Conservation (phyloP, 1,284 basidiomycete genomes). For the Pisolithus thermaeus region DNA sequence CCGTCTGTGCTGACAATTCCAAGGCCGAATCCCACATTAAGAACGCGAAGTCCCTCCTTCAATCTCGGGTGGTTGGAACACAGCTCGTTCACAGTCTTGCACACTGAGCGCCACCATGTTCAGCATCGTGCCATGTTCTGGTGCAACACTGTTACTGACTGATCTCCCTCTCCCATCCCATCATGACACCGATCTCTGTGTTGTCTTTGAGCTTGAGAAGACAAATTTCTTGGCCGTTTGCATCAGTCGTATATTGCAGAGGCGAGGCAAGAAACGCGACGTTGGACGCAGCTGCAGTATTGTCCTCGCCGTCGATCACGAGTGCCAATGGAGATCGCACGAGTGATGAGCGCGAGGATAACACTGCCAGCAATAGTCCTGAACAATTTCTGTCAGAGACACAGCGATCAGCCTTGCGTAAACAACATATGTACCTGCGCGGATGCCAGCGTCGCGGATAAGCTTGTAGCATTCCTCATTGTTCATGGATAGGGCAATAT, state of each 20-base stretch:
- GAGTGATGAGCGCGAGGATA: constrained; percentile 40
- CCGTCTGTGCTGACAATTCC: constrained; percentile 66
- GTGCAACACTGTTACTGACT: constrained; percentile 40
- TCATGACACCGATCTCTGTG: constrained; percentile 86
- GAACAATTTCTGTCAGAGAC: constrained; percentile 9
- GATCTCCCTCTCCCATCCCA: constrained; percentile 88
- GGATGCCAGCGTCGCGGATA: constrained; percentile 83
- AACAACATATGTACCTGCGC: constrained; percentile 53
- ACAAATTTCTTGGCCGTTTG: constrained; percentile 78
- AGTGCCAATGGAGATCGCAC: constrained; percentile 39
- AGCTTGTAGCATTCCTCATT: constrained; percentile 65
- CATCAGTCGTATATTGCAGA: constrained; percentile 68
- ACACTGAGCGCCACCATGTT: constrained; percentile 44
- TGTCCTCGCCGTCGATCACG: constrained; percentile 52
- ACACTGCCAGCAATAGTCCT: constrained; percentile 66
- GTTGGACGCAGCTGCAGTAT: constrained; percentile 70
- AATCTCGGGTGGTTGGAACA: constrained; percentile 47
- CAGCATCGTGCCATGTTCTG: background rate
- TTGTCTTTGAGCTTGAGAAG: constrained; percentile 64
- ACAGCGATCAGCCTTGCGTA: background rate
- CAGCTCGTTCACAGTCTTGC: constrained; percentile 60
- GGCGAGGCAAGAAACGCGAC: constrained; percentile 69
- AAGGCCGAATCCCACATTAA: constrained; percentile 94
- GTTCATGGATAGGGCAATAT: constrained; percentile 84
- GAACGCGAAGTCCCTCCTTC: constrained; percentile 53